Base-by-base conservation (phyloP, 108 stramenopile genomes). In the Skeletonema tropicum region DNA sequence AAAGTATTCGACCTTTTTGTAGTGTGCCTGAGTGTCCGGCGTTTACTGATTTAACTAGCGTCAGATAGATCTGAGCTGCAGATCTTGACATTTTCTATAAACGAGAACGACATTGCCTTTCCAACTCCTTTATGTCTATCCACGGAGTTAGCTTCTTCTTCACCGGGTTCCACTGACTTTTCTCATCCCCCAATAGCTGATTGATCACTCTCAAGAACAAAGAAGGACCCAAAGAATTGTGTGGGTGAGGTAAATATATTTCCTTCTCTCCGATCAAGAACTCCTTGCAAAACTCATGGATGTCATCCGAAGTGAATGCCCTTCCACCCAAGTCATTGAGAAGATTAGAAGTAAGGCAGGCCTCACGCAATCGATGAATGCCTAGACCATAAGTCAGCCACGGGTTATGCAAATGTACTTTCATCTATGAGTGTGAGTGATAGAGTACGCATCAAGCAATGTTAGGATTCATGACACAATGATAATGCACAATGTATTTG, bases 361-460 rank as follows among this genome's bases (percentile, higher is more conserved):
- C 55, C 60, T 95, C 94, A 23, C 94, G 81, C 26, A 86, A 67
- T 41, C 85, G 55, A 68, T 95, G 94, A 14, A 95, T 59, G 1
- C 86, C 68, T 41, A 90, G 39, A 2, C 73, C 80, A 76, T 95
- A 95, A 15, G 74, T 86, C 6, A 95, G 55, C 90, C 90, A 95
- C 9, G 86, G 86, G 68, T 95, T 91, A 5, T 86, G 73, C 32
- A 64, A 42, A 61, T 77, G 64, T 6, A 95, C 90, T 57, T 57
- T 11, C 23, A 57, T 57, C 35, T 35, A 29, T 29, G 26, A 29
- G 26, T 29, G 6, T 35, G 35, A 35, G 35, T 6, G 6, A 6
- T 35, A 35, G 6, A 35, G 35, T 1, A 35, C 5, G 4, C 33
- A 29, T 2, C 26, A 29, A 29, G 33, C 8, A 35, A 35, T 35